A percentile compares a stretch with the other conserved stretches of the same genome.
These are phyloP conservation scores for Suhomyces atakaporum DNA, from an alignment of 1,139 yeast genomes.

Conservation along the genomic window DNA sequence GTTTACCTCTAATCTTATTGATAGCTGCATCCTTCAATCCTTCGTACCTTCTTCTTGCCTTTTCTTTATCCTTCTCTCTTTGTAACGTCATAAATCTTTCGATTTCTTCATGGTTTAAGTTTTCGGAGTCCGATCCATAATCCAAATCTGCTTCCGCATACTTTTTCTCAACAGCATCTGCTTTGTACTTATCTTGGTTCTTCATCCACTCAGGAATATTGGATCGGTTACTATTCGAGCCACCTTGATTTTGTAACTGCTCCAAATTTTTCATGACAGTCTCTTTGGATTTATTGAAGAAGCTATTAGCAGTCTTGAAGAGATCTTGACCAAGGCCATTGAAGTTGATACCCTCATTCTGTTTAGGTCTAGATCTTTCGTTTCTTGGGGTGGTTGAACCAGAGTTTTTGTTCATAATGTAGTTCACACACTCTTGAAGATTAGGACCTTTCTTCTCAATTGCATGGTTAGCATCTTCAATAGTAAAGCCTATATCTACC, in stretches of 20 bases:
- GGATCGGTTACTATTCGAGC: conserved; percentile 9
- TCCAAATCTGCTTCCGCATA: conserved; percentile 29
- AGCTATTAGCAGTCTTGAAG: conserved; percentile 60
- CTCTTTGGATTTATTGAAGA: conserved; percentile 61
- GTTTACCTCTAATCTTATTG: conserved; percentile 18
- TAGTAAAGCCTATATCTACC: conserved; percentile 76
- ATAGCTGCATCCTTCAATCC: conserved; percentile 22
- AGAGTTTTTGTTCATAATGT: conserved; percentile 50
- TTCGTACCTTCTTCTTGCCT: conserved; percentile 29
- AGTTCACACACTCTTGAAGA: conserved; percentile 67
- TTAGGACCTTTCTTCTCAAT: conserved; percentile 58
- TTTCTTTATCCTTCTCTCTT: conserved; percentile 40
- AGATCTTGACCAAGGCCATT: conserved; percentile 65
- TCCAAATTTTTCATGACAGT: conserved; percentile 68
- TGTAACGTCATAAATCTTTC: conserved; percentile 42
- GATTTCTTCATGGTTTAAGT: conserved; percentile 47
- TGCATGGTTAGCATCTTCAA: conserved; percentile 63
- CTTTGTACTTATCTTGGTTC: conserved; percentile 52
- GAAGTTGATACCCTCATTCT: conserved; percentile 23
- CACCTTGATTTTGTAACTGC: conserved; percentile 47
- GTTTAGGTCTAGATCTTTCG: conserved; percentile 3
- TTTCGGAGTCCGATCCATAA: conserved; percentile 48
- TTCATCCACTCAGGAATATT: conserved; percentile 82
- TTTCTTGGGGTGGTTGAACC: conserved; percentile 1
- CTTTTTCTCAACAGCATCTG: conserved; percentile 41